Conservation (phyloP, 1,284 basidiomycete species). For the Ganoderma multipileum region DNA sequence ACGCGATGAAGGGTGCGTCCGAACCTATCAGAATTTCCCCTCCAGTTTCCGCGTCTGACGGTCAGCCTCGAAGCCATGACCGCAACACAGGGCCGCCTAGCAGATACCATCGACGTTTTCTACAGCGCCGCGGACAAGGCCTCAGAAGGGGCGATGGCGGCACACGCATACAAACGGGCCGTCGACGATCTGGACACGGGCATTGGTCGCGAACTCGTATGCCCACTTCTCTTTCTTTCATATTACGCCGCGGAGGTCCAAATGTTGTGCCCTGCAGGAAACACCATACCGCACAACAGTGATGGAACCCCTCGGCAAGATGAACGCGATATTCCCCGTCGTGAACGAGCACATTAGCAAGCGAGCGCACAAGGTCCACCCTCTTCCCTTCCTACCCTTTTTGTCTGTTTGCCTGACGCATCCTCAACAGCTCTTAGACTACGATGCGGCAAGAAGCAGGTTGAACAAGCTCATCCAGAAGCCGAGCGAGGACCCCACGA, state of each 20-base stretch:
- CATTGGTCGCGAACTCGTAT: conserved; percentile 85
- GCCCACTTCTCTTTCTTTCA: conserved; percentile 34
- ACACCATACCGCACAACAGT: conserved; percentile 94
- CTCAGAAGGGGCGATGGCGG: conserved; percentile 95
- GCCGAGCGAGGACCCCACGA: conserved; percentile 92
- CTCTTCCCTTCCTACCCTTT: background rate
- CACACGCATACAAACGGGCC: conserved; percentile 94
- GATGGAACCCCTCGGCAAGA: conserved; percentile 94
- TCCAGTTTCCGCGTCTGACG: conserved; percentile 3
- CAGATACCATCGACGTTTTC: conserved; percentile 94
- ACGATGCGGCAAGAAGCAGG: conserved; percentile 90
- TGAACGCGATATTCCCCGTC: conserved; percentile 94
- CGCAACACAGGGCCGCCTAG: conserved; percentile 90
- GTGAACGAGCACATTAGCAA: conserved; percentile 96
- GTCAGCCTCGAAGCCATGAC: conserved; percentile 75
- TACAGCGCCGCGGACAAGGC: conserved; percentile 86
- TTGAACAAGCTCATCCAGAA: conserved; percentile 92
- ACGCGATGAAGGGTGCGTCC: conserved; percentile 84
- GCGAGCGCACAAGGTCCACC: conserved; percentile 91
- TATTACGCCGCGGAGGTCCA: background rate
- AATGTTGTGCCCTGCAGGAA: conserved; percentile 61
- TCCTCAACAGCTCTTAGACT: conserved; percentile 83
- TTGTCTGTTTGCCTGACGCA: background rate
- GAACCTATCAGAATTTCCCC: conserved; percentile 31
- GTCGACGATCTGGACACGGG: conserved; percentile 93